Evolutionary conservation across 192 early-diverging fungal genomes (phyloP).

Genomic region (Backusella luteola): DNA sequence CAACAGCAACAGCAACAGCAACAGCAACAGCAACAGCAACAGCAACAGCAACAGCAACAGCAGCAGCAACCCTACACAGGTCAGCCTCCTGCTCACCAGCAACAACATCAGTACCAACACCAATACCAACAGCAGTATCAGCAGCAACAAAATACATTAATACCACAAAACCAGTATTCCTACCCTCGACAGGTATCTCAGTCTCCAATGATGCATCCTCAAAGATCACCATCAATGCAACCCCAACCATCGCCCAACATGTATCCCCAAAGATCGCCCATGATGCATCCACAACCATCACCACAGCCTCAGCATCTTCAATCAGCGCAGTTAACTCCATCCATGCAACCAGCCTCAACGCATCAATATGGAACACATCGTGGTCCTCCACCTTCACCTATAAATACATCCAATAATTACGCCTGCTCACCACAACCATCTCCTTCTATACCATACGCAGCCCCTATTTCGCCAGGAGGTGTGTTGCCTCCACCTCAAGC

Average conservation of each 20-base stretch:
- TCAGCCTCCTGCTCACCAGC: background rate
- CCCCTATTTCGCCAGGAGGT: background rate
- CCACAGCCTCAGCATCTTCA: background rate
- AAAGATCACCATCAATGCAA: slow-evolving; percentile 1
- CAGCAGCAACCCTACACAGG: background rate
- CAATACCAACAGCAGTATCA: background rate
- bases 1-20: too few relatives aligned
- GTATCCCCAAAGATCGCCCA: slow-evolving; percentile 1
- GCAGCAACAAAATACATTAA: background rate
- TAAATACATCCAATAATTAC: background rate
- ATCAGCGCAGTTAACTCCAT: background rate
- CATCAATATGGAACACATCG: background rate
- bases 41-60: background rate
- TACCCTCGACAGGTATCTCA: background rate
- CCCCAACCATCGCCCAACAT: background rate
- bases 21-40: background rate
- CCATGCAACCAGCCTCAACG: background rate
- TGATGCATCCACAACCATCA: background rate
- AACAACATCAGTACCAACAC: background rate
- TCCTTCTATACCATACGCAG: background rate
- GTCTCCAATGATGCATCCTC: background rate
- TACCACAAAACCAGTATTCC: background rate
- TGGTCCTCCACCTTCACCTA: background rate
- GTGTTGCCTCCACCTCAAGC: background rate
- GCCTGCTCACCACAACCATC: background rate